Evolutionary conservation across 495 filamentous ascomycete genomes (phyloP).

Genomic region (Aeminium ludgeri): DNA sequence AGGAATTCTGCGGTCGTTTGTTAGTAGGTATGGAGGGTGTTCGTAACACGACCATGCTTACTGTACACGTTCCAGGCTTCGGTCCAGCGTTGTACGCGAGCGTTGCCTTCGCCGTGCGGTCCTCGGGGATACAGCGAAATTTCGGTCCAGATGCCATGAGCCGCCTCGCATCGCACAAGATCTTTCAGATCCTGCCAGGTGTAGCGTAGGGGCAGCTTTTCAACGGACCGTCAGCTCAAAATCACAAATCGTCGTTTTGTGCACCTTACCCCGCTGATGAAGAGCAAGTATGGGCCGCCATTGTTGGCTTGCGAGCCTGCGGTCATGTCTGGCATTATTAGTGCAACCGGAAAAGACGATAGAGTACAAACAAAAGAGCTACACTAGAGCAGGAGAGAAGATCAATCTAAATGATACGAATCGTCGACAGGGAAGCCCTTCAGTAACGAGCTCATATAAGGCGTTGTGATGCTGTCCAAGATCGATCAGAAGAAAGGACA

Average conservation of each 20-base stretch:
- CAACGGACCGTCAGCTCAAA: too few relatives aligned
- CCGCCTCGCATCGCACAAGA: conserved; percentile 5
- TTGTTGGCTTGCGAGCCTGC: not conserved
- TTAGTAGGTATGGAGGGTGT: not conserved
- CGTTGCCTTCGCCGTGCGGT: conserved; percentile 1
- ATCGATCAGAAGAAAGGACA: too few relatives aligned
- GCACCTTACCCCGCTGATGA: conserved; percentile 11
- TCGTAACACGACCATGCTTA: not conserved
- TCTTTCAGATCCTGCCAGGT: conserved; percentile 16
- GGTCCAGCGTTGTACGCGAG: conserved; percentile 1
- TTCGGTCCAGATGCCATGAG: conserved; percentile 7
- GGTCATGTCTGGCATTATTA: too few relatives aligned
- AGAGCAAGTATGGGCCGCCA: conserved; percentile 12
- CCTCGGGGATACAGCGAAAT: conserved; percentile 5
- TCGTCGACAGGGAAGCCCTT: too few relatives aligned
- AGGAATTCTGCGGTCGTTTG: conserved; percentile 4
- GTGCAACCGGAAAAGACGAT: too few relatives aligned
- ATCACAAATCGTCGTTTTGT: not conserved
- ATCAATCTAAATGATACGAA: too few relatives aligned
- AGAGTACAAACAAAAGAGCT: too few relatives aligned
- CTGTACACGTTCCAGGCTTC: conserved; percentile 11
- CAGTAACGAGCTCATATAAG: too few relatives aligned
- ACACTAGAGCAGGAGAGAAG: too few relatives aligned
- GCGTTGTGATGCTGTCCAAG: too few relatives aligned
- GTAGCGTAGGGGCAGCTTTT: conserved; percentile 10